Evolutionary conservation across 208 protist species (phyloP).

Genomic region (Leishmania lainsoni): DNA sequence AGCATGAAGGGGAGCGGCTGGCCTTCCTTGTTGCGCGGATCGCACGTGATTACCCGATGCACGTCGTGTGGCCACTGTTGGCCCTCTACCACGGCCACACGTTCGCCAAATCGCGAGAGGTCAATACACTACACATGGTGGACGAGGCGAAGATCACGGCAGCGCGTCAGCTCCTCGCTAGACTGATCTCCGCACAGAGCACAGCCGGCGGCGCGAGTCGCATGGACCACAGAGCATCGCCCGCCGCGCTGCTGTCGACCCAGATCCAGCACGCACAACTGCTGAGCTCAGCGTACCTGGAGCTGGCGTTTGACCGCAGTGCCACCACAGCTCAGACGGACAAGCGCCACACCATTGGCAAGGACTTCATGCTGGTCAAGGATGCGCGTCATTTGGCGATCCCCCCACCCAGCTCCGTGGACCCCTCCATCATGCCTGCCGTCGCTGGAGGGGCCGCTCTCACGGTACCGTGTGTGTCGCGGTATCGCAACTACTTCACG

Average conservation of each 20-base stretch:
- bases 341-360: slow-evolving; percentile 35
- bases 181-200: background rate
- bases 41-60: slow-evolving; percentile 54
- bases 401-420: slow-evolving; percentile 45
- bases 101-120: slow-evolving; percentile 38
- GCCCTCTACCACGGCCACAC: slow-evolving; percentile 66
- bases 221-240: background rate
- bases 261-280: slow-evolving; percentile 50
- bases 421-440: slow-evolving; percentile 3
- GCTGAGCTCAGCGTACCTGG: slow-evolving; percentile 79
- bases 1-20: slow-evolving; percentile 30
- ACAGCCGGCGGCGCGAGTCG: background rate
- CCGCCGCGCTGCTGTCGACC: background rate
- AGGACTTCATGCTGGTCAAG: slow-evolving; percentile 40
- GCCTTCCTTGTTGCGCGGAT: slow-evolving; percentile 49
- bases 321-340: slow-evolving; percentile 10
- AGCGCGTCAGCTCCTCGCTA: slow-evolving; percentile 16
- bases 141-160: slow-evolving; percentile 31
- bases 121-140: slow-evolving; percentile 21
- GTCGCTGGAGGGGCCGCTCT: background rate
- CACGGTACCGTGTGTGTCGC: slow-evolving; percentile 33
- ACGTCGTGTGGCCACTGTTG: slow-evolving; percentile 72
- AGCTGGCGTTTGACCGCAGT: slow-evolving; percentile 66
- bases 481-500: slow-evolving; percentile 71
- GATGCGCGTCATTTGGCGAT: slow-evolving; percentile 39